A percentile compares a stretch with the other conserved stretches of the same genome.
phyloP scores from a whole-genome alignment of 1,284 basidiomycete genomes.

The Chondrostereum purpureum region DNA sequence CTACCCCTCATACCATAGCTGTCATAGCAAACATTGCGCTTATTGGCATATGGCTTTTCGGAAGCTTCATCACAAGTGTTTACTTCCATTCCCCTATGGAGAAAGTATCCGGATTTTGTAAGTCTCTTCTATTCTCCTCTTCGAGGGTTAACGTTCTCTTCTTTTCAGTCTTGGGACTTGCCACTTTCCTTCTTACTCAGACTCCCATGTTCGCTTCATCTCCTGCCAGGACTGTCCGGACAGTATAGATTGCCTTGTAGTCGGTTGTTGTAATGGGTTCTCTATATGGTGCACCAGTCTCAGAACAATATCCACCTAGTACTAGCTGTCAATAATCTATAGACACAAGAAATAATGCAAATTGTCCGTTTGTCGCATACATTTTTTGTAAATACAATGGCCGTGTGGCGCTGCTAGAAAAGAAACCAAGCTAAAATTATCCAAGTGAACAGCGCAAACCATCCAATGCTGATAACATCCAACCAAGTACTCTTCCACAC shows the following conservation, averaged over 20 bases:
- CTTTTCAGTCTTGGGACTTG: conserved; percentile 35
- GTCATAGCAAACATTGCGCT: conserved; percentile 42
- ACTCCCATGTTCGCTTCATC: conserved; percentile 18
- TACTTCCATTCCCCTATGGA: conserved; percentile 90
- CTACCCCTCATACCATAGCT: conserved; percentile 37
- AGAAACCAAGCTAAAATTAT: conserved; percentile 28
- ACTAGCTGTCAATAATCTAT: no score
- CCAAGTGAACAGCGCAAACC: conserved; percentile 28
- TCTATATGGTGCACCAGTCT: no score
- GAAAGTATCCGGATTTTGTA: conserved; percentile 80
- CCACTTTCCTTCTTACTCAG: conserved; percentile 31
- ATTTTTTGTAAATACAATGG: not conserved
- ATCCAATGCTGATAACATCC: conserved; percentile 27
- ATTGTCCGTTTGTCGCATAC: no score
- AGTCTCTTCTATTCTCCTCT: conserved; percentile 26
- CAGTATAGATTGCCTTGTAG: no score
- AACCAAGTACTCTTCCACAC: conserved; percentile 21
- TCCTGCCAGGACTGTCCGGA: no score
- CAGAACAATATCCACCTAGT: no score
- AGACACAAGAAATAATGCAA: no score
- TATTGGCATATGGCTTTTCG: conserved; percentile 68
- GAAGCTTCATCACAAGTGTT: conserved; percentile 74
- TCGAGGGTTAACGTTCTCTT: conserved; percentile 7
- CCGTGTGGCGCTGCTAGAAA: no score
- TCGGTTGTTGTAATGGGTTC: no score